Percentiles rank a stretch among this genome's conserved stretches.
Conservation (phyloP, 169 alveolate genomes). For the Plasmodium adleri region DNA sequence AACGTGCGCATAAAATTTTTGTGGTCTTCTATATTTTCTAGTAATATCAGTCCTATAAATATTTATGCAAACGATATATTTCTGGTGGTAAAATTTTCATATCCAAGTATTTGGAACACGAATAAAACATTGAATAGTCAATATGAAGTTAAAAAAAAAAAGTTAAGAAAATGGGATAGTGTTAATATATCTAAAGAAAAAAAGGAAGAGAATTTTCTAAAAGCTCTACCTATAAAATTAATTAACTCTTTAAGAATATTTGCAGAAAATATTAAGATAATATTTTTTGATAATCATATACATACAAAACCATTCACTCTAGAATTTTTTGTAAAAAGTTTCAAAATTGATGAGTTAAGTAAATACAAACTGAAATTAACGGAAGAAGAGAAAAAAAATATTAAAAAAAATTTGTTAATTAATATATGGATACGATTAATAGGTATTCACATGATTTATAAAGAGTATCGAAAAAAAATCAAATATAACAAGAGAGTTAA, state of each 20-base stretch:
- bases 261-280: conserved; percentile 81
- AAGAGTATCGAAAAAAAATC: conserved; percentile 37
- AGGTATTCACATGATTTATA: conserved; percentile 74
- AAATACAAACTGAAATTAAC: conserved; percentile 62
- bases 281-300: conserved; percentile 84
- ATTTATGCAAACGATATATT: conserved; percentile 79
- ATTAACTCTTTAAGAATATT: conserved; percentile 84
- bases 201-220: conserved; percentile 80
- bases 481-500: conserved; percentile 41
- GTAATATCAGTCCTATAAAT: conserved; percentile 75
- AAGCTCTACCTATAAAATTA: conserved; percentile 82
- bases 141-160: conserved; percentile 33
- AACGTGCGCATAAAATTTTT: conserved; percentile 82
- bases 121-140: conserved; percentile 29
- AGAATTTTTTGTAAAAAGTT: conserved; percentile 78
- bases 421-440: conserved; percentile 81
- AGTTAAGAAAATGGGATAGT: conserved; percentile 59
- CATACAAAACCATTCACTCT: conserved; percentile 85
- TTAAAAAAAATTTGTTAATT: conserved; percentile 63
- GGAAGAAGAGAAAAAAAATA: conserved; percentile 76
- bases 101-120: conserved; percentile 83
- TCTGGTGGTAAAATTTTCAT: conserved; percentile 79
- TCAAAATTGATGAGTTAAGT: conserved; percentile 64
- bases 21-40: conserved; percentile 82
- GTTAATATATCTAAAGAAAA: conserved; percentile 68